Percentiles rank a stretch among this genome's conserved stretches.
Evolutionary conservation across 305 asterid species (phyloP).

Genomic region (Solanum hybrid): DNA sequence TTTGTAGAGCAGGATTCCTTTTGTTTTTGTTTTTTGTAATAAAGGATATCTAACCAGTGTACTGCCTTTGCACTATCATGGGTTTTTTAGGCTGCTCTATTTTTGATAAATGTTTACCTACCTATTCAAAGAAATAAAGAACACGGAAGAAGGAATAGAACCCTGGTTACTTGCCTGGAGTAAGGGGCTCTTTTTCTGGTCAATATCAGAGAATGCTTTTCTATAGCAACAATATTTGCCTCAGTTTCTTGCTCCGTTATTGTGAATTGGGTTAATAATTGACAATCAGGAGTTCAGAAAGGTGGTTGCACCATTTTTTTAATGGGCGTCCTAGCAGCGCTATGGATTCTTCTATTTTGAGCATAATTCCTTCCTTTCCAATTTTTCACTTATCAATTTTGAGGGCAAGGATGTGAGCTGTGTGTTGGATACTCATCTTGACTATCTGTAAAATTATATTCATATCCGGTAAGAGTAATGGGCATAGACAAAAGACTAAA

Average conservation of each 20-base stretch:
- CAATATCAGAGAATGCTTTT: not conserved
- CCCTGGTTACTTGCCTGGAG: not conserved
- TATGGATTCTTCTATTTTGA: not conserved
- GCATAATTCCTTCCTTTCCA: not conserved
- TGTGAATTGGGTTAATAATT: too few species aligned
- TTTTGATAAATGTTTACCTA: not conserved
- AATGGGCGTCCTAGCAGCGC: too few species aligned
- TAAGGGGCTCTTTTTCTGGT: not conserved
- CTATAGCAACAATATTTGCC: not conserved
- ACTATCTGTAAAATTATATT: not conserved
- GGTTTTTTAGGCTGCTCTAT: not conserved
- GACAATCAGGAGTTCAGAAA: too few species aligned
- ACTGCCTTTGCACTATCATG: not conserved
- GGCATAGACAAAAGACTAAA: not conserved
- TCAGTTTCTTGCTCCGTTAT: too few species aligned
- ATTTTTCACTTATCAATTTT: not conserved
- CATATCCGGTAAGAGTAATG: not conserved
- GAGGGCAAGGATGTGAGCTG: not conserved
- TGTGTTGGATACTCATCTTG: not conserved
- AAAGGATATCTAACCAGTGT: not conserved
- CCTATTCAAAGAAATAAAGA: not conserved
- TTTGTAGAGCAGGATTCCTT: not conserved
- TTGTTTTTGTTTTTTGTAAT: not conserved
- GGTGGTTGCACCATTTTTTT: too few species aligned
- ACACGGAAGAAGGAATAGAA: not conserved